Conservation (phyloP, 495 filamentous ascomycete species). For the Aspergillus cavernicola region DNA sequence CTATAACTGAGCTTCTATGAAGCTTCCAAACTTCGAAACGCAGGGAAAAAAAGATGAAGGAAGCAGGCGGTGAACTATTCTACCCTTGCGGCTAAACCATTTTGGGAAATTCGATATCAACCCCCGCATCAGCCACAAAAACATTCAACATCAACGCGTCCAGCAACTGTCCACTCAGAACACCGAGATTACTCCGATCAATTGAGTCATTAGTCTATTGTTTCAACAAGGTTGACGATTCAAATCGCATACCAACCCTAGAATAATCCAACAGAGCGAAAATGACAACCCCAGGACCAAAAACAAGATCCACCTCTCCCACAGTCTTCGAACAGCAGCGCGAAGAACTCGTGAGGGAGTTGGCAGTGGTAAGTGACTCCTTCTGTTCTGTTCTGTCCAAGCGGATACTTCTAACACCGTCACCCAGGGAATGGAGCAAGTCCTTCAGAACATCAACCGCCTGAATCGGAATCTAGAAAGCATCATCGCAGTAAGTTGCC, state of each 20-base stretch:
- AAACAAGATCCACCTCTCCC: slow-evolving; percentile 23
- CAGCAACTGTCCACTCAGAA: slow-evolving; percentile 1
- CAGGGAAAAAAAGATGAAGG: background rate
- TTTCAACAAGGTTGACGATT: too few relatives aligned
- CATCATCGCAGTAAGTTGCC: slow-evolving; percentile 69
- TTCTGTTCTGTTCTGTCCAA: background rate
- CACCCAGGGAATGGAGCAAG: slow-evolving; percentile 78
- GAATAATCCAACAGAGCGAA: too few relatives aligned
- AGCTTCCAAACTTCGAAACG: background rate
- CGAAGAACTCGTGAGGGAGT: slow-evolving; percentile 69
- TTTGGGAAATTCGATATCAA: background rate
- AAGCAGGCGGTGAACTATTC: slow-evolving; percentile 1
- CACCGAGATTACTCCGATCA: background rate
- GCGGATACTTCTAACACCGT: background rate
- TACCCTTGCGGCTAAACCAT: background rate
- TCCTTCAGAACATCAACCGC: slow-evolving; percentile 94
- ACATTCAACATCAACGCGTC: slow-evolving; percentile 6
- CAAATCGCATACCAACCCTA: too few relatives aligned
- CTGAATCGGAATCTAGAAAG: slow-evolving; percentile 89
- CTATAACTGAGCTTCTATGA: too few relatives aligned
- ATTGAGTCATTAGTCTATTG: too few relatives aligned
- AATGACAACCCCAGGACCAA: slow-evolving; percentile 19
- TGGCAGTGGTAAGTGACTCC: slow-evolving; percentile 59
- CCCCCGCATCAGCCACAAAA: slow-evolving; percentile 2
- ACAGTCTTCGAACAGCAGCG: slow-evolving; percentile 76